A percentile compares a stretch with the other conserved stretches of the same genome.
Conservation (phyloP, 225 moss, liverwort and hornwort genomes). For the Marchantia polymorpha region DNA sequence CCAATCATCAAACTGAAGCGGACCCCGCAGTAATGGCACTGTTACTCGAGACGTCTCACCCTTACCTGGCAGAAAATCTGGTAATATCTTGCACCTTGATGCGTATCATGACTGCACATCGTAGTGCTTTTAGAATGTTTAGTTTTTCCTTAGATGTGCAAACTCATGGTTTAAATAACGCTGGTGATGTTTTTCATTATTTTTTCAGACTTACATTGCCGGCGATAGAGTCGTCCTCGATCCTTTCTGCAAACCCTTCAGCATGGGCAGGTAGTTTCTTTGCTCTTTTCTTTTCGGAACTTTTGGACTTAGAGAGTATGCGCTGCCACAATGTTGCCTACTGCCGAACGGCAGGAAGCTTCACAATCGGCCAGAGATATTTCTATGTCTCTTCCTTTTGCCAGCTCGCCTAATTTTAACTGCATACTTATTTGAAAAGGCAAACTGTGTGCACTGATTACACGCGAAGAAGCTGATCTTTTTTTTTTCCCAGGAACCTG, state of each 20-base stretch:
- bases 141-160: too few relatives aligned
- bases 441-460: too few relatives aligned
- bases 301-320: too few relatives aligned
- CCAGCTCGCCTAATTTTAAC: background rate
- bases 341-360: too few relatives aligned
- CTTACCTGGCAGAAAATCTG: slow-evolving; percentile 83
- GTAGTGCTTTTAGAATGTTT: too few relatives aligned
- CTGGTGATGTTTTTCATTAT: slow-evolving; percentile 6
- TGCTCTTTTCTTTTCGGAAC: too few relatives aligned
- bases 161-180: too few relatives aligned
- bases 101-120: too few relatives aligned
- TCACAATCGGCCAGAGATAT: too few relatives aligned
- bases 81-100: slow-evolving; percentile 33
- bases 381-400: background rate
- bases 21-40: slow-evolving; percentile 98
- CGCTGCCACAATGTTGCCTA: too few relatives aligned
- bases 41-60: slow-evolving; percentile 68
- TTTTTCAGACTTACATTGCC: slow-evolving; percentile 79
- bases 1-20: slow-evolving; percentile 97
- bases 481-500: slow-evolving; percentile 58
- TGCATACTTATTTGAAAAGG: background rate
- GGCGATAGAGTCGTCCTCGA: slow-evolving; percentile 96
- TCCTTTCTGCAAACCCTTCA: slow-evolving; percentile 99
- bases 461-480: too few relatives aligned
- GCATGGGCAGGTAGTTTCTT: slow-evolving; percentile 79